Base-by-base conservation (phyloP, 805 yeast species). In the Ogataea parapolymorpha region DNA sequence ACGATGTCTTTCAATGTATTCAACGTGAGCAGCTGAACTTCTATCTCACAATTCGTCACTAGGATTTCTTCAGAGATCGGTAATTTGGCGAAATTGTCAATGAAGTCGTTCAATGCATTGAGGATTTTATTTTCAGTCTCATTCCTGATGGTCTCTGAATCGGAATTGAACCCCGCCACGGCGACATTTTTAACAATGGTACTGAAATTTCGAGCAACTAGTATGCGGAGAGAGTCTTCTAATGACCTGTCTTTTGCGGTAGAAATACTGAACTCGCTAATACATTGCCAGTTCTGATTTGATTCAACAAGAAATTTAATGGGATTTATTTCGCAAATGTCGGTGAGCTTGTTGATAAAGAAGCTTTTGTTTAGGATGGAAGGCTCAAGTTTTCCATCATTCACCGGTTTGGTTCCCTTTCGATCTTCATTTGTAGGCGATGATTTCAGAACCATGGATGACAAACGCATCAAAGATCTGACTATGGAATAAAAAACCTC, bases 1-100 rank as follows among this genome's bases (percentile, higher is more conserved):
- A 91, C 70, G n/a, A 90, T 68, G 23, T 72, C 78, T 55, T 80
- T 83, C 37, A 91, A 59, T 0, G 87, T 82, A 22, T 77, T 73
- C 29, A 90, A 65, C 0, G 77, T 62, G 22, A 73, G 73, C 13
- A 84, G 70, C 45, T 82, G 78, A 45, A 88, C 77, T 39, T 84
- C 90, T 2, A 80, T 73, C 49, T 83, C 88, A 24, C 80, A 74
- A 48, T 77, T 77, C 41, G 76, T 65, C 1, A 76, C 59, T 39
- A 73, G 53, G 8, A 69, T 51, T 46, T 75, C 80, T 15, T 55
- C 53, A 1, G 79, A 67, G 40, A 46, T 29, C 0, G 62, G 63
- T 10, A 71, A 54, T 2, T 58, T 50, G 11, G 74, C 61, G 28
- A 82, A 56, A 1, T 61, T 61, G 3, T 58, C 55, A 22, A 80